phyloP scores from a whole-genome alignment of 225 moss, liverwort and hornwort genomes.

The Polytrichum formosum region DNA sequence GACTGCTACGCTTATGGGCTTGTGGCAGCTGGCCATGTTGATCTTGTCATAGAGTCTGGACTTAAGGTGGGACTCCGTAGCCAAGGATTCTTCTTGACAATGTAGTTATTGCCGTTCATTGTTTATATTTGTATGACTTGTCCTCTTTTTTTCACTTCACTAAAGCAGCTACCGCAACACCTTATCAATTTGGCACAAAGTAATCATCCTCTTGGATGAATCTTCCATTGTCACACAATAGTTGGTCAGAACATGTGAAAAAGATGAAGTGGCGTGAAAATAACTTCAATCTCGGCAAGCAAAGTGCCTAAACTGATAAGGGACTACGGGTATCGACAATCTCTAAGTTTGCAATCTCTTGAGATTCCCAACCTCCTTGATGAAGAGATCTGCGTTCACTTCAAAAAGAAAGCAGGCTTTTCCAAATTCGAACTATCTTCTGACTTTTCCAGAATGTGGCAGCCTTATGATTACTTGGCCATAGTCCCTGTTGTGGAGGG shows the following conservation, averaged over 20 bases:
- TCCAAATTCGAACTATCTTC: background rate
- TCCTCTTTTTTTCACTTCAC: too few species aligned
- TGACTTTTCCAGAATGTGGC: conserved; percentile 15
- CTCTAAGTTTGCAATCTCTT: background rate
- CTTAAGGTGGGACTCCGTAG: conserved; percentile 57
- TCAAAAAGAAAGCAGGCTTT: too few species aligned
- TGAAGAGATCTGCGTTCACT: too few species aligned
- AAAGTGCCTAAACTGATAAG: background rate
- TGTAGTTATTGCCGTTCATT: background rate
- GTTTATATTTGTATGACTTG: background rate
- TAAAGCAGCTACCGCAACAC: too few species aligned
- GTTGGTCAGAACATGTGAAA: too few species aligned
- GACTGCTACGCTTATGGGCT: conserved; percentile 99
- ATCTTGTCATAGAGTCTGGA: conserved; percentile 88
- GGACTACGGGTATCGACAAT: background rate
- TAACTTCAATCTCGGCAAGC: too few species aligned
- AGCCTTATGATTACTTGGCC: conserved; percentile 96
- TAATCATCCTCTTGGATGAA: too few species aligned
- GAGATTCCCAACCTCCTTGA: too few species aligned
- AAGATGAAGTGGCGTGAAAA: too few species aligned
- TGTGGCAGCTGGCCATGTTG: conserved; percentile 84
- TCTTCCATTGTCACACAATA: too few species aligned
- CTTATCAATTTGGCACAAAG: too few species aligned
- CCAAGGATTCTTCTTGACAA: background rate
- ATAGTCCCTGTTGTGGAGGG: conserved; percentile 94